Base-by-base conservation (phyloP, 2,329 filamentous ascomycete species). In the Talaromyces sp. region DNA sequence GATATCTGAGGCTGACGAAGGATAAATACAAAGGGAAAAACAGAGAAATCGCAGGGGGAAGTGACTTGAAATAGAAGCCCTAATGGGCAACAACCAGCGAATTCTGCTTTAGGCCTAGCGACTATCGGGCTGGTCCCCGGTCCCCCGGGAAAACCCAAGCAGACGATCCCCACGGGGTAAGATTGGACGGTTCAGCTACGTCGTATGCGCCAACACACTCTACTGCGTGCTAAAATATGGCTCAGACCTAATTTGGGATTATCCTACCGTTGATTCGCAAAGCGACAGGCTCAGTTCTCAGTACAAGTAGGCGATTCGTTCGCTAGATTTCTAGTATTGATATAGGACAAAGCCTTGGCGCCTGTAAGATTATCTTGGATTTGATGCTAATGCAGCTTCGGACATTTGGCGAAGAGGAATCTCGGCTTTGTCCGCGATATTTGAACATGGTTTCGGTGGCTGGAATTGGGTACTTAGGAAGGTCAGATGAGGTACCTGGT, bases 271-370 rank as follows among this genome's bases (percentile, higher is more conserved):
- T 27, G 8, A 19, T 9, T 19, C 11, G 7, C 43, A 47, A 49
- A 7, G 45, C 45, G 45, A 49, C 27, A 49, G 45, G 45, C n/a
- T 49, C 45, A 22, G 15, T 49, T 49, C 19, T 15, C 9, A 3
- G 5, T 25, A 19, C 19, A 13, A 49, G 45, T 9, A 49, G 45
- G 45, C 45, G 45, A 49, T 49, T 49, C 45, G 45, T 25, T 73
- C 69, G 17, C 35, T 58, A 39, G 19, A 27, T 58, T 43, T 39
- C 54, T 35, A 17, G 33, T 9, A 15, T 58, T 37, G 54, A 41
- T 11, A 58, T 41, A 58, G n/a, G 5, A 39, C 31, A 37, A 5
- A 35, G 7, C 52, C 31, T 57, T 37, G 33, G n/a, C n/a, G n/a
- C 25, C 35, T n/a, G 4, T 7, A 31, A 31, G 47, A 9, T 31